Evolutionary conservation across 495 filamentous ascomycete genomes (phyloP).

Genomic region (Aspergillus asperescens): DNA sequence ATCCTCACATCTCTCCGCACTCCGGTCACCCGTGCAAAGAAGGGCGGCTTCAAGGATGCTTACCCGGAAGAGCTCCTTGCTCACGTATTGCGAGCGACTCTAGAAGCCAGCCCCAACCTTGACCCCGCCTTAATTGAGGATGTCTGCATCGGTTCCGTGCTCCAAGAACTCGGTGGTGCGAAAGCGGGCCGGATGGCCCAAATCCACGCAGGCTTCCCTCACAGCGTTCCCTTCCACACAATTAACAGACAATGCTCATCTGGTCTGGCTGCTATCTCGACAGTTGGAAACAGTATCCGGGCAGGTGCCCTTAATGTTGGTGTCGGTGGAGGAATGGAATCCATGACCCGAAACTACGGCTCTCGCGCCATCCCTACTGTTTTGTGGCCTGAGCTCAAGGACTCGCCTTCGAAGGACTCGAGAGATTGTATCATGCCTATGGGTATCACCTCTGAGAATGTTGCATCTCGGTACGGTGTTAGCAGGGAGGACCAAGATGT

Average conservation of each 20-base stretch:
- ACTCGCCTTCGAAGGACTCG: constrained; percentile 61
- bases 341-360: constrained; percentile 88
- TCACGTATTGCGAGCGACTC: constrained; percentile 74
- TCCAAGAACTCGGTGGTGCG: constrained; percentile 83
- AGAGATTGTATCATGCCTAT: constrained; percentile 88
- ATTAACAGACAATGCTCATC: constrained; percentile 83
- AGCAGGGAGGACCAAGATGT: constrained; percentile 70
- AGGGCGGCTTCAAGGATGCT: constrained; percentile 79
- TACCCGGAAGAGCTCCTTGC: constrained; percentile 87
- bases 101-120: constrained; percentile 69
- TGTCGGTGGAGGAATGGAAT: constrained; percentile 87
- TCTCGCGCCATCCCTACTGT: constrained; percentile 73
- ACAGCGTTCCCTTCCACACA: constrained; percentile 70
- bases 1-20: constrained; percentile 86
- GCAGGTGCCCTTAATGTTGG: constrained; percentile 69
- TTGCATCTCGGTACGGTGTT: constrained; percentile 73
- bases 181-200: constrained; percentile 91
- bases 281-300: constrained; percentile 64
- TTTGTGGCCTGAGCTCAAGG: constrained; percentile 67
- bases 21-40: constrained; percentile 73
- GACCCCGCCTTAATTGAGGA: constrained; percentile 69
- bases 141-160: constrained; percentile 78
- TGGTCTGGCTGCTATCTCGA: constrained; percentile 67
- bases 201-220: constrained; percentile 73
- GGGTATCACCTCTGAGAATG: constrained; percentile 90